These are phyloP conservation scores for Ogataea hybrid DNA, from an alignment of 1,139 yeast species.

Conservation along the genomic window DNA sequence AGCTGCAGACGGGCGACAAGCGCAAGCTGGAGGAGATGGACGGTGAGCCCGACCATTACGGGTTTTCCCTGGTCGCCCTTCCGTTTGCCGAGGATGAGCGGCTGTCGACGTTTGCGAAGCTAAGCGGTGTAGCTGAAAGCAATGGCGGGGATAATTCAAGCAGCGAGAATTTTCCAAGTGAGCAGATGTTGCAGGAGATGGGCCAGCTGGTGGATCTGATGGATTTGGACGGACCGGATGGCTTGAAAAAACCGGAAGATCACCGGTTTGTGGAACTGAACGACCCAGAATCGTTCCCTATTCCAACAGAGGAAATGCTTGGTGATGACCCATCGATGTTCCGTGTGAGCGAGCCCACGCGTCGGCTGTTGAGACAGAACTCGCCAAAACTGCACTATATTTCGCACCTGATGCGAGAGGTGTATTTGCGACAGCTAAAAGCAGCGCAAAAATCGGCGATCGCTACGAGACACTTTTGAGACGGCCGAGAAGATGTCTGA, in stretches of 20 bases:
- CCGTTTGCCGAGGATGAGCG: constrained; percentile 82
- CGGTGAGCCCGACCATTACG: constrained; percentile 25
- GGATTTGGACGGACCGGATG: constrained; percentile 34
- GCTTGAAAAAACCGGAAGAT: constrained; percentile 10
- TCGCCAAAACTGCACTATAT: constrained; percentile 21
- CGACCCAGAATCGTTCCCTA: constrained; percentile 16
- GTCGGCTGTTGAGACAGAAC: constrained; percentile 18
- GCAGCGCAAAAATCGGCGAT: constrained; percentile 6
- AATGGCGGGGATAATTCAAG: constrained; percentile 8
- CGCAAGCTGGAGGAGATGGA: constrained; percentile 16
- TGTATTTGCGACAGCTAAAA: constrained; percentile 13
- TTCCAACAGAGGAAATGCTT: constrained; percentile 6
- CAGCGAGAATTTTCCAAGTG: constrained; percentile 30
- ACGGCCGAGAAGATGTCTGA: constrained; percentile 9
- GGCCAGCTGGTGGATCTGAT: constrained; percentile 37
- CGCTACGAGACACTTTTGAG: constrained; percentile 12
- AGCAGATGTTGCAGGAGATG: constrained; percentile 39
- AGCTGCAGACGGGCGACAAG: constrained; percentile 11
- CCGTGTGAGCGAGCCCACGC: constrained; percentile 17
- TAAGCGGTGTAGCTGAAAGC: constrained; percentile 37
- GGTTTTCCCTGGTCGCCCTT: constrained; percentile 44
- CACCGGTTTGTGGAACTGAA: constrained; percentile 21
- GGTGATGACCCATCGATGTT: constrained; percentile 1
- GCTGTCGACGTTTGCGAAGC: constrained; percentile 56
- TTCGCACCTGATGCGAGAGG: constrained; percentile 8